These are phyloP conservation scores for Fraxinus quadrangulata DNA, from an alignment of 257 asterid species.

Conservation along the genomic window DNA sequence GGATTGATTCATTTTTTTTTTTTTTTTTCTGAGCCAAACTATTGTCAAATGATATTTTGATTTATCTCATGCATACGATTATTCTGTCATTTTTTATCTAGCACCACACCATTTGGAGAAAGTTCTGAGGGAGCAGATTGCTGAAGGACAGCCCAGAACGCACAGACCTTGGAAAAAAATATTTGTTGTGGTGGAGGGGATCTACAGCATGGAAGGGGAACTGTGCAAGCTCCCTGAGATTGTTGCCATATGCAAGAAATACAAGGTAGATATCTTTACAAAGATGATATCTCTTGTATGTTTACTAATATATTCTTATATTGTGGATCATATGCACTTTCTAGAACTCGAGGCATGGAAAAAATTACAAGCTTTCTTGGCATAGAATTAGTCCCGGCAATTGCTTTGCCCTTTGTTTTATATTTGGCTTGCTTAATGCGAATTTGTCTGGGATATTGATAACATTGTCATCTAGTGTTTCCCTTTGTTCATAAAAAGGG, in stretches of 20 bases:
- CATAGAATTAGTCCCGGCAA: slow-evolving; percentile 8
- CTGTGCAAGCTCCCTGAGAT: slow-evolving; percentile 96
- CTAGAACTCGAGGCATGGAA: neutral
- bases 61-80: slow-evolving; percentile 13
- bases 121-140: slow-evolving; percentile 86
- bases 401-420: slow-evolving; percentile 12
- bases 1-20: slow-evolving; percentile 18
- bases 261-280: slow-evolving; percentile 59
- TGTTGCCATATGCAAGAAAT: slow-evolving; percentile 92
- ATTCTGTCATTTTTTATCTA: slow-evolving; percentile 36
- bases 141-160: slow-evolving; percentile 96
- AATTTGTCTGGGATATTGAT: slow-evolving; percentile 17
- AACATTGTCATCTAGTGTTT: neutral
- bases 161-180: slow-evolving; percentile 99
- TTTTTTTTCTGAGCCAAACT: neutral
- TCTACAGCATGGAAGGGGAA: slow-evolving; percentile 99
- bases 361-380: slow-evolving; percentile 5
- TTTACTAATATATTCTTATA: slow-evolving; percentile 11
- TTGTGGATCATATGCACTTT: neutral
- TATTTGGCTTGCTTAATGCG: slow-evolving; percentile 1
- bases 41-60: slow-evolving; percentile 6
- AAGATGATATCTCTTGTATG: slow-evolving; percentile 21
- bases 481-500: neutral
- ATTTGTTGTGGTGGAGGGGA: slow-evolving; percentile 96
- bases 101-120: slow-evolving; percentile 93